Evolutionary conservation across 805 yeast species (phyloP), one percentile per base, ranked within the genome.

Genomic region (Myxozyma neotropica): DNA sequence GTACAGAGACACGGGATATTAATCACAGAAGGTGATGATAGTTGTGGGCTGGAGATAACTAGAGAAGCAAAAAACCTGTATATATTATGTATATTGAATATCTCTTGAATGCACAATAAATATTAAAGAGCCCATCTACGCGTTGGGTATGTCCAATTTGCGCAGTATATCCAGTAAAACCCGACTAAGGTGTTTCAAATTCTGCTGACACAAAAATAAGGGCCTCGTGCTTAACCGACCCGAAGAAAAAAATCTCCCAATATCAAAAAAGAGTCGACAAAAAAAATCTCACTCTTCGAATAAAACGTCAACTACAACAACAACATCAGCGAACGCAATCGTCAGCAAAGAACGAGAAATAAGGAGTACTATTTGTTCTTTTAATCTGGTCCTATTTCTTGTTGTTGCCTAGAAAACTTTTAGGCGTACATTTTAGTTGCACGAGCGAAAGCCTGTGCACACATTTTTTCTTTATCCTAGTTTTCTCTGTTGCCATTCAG

Each of bases 171-270:
- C n/a, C n/a, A n/a, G n/a, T n/a, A n/a, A n/a, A n/a, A n/a, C 33
- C 10, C 10, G 6, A 29, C 10, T 38, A 15, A 23, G 26, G 46
- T 21, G 31, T 6, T 19, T 42, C 26, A 24, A 19, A 42, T 10
- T 29, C 26, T 19, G 48, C 33, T 44, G 33, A 44, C 35, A 3
- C 26, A 12, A 2, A 24, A 12, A 26, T 24, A 31, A 31, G 48
- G 10, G 3, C 26, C 17, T 27, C 26, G 36, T 44, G 19, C 3
- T 27, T 27, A 15, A 44, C n/a, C 12, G 13, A n/a, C 48, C 27
- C 31, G 27, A 44, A 44, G 26, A 44, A 44, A 44, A 44, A 44
- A 24, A 44, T 24, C 35, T 44, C 48, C 48, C 48, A 44, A 44
- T 17, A 13, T n/a, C 23, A 2, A 44, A 7, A 24, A 15, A 44